Conservation (phyloP, 192 early-diverging fungal species). For the Podila epigama region DNA sequence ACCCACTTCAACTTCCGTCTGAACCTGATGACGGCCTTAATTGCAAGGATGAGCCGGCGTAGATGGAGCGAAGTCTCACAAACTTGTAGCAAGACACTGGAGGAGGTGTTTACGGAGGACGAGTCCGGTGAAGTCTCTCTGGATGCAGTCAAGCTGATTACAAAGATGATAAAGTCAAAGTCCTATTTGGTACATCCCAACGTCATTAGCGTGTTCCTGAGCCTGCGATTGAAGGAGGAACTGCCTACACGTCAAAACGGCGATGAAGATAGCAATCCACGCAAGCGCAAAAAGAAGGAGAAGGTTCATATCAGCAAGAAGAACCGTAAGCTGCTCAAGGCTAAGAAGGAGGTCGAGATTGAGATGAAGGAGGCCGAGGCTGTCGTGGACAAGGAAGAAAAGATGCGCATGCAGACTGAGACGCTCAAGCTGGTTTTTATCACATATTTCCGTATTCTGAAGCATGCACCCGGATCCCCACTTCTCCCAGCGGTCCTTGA, state of each 20-base stretch:
- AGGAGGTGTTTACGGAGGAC: constrained; percentile 83
- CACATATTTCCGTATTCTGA: constrained; percentile 95
- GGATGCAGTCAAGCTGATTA: constrained; percentile 86
- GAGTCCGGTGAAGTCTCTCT: constrained; percentile 85
- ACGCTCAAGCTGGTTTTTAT: constrained; percentile 94
- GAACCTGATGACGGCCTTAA: constrained; percentile 86
- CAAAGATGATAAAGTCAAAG: constrained; percentile 85
- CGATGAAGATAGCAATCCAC: constrained; percentile 55
- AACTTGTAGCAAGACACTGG: constrained; percentile 78
- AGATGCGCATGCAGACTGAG: constrained; percentile 83
- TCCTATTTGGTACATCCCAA: constrained; percentile 76
- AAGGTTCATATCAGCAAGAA: constrained; percentile 68
- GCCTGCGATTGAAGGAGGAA: constrained; percentile 86
- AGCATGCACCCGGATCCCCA: constrained; percentile 78
- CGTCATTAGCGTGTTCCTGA: constrained; percentile 78
- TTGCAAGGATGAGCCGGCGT: constrained; percentile 75
- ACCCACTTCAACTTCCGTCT: constrained; percentile 97
- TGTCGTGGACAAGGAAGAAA: constrained; percentile 83
- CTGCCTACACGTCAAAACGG: constrained; percentile 64
- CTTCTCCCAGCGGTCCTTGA: constrained; percentile 80
- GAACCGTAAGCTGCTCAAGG: constrained; percentile 78
- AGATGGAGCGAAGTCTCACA: constrained; percentile 62
- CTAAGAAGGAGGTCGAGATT: constrained; percentile 72
- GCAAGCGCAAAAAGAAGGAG: constrained; percentile 63
- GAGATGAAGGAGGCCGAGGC: constrained; percentile 94